These are phyloP conservation scores for Pseudocercospora cruenta DNA, from an alignment of 2,329 filamentous ascomycete genomes.

Conservation along the genomic window DNA sequence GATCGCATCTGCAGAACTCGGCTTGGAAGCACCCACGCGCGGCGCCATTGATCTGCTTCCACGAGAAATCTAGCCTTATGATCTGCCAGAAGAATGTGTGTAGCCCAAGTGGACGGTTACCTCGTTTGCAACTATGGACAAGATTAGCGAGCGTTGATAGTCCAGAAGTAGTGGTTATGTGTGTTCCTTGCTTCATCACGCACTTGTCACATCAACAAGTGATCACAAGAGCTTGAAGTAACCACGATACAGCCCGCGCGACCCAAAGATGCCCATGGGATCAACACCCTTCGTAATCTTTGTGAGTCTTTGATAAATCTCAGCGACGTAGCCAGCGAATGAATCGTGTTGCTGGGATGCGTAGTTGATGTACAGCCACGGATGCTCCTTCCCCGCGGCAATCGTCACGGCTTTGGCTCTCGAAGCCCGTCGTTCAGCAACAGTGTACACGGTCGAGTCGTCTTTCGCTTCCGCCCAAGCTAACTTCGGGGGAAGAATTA, in stretches of 20 bases:
- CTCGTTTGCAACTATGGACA: no score
- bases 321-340: constrained; percentile 3
- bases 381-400: not conserved
- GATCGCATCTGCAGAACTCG: no score
- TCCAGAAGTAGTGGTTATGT: not conserved
- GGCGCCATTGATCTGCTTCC: no score
- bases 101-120: no score
- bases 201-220: no score
- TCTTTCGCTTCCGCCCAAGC: not conserved
- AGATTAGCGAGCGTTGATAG: not conserved
- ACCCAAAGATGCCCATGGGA: not conserved
- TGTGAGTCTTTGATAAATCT: not conserved
- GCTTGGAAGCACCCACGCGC: no score
- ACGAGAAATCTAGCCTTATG: no score
- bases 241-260: not conserved
- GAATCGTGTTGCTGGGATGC: not conserved
- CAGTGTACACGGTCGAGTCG: not conserved
- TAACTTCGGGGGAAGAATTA: not conserved
- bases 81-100: no score
- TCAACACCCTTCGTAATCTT: not conserved
- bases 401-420: not conserved
- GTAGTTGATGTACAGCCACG: constrained; percentile 3
- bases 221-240: not conserved
- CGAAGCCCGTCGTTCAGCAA: not conserved
- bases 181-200: not conserved